Conservation (phyloP, 2,329 filamentous ascomycete genomes). For the Kalmusia sp. region DNA sequence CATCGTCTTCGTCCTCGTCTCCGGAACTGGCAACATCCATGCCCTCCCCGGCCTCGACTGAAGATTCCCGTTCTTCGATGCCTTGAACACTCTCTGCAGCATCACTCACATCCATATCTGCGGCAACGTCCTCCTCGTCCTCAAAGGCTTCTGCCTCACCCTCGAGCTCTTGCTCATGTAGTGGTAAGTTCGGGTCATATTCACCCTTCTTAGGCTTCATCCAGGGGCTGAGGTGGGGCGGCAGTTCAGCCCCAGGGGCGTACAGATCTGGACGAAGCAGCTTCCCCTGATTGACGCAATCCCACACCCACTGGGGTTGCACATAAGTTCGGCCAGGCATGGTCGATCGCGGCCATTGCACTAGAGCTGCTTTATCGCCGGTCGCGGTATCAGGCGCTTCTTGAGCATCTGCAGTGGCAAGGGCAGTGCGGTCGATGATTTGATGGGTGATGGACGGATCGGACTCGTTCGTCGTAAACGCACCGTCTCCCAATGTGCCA, state of each 20-base stretch:
- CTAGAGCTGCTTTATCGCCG: slow-evolving; percentile 53
- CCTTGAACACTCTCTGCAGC: slow-evolving; percentile 36
- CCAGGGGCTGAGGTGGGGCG: slow-evolving; percentile 95
- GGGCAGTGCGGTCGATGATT: slow-evolving; percentile 86
- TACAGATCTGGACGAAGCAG: slow-evolving; percentile 87
- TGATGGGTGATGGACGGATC: slow-evolving; percentile 95
- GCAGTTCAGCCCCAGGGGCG: slow-evolving; percentile 85
- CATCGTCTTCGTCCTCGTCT: slow-evolving; percentile 52
- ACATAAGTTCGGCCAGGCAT: slow-evolving; percentile 93
- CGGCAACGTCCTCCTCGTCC: slow-evolving; percentile 56
- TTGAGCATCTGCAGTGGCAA: slow-evolving; percentile 57
- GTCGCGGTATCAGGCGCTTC: slow-evolving; percentile 60
- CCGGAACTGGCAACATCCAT: slow-evolving; percentile 57
- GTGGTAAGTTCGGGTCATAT: slow-evolving; percentile 86
- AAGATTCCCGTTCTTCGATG: slow-evolving; percentile 48
- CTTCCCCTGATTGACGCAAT: slow-evolving; percentile 91
- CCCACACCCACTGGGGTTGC: slow-evolving; percentile 99
- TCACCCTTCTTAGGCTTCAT: slow-evolving; percentile 85
- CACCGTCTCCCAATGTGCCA: slow-evolving; percentile 84
- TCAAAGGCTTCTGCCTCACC: slow-evolving; percentile 79
- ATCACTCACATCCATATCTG: slow-evolving; percentile 50
- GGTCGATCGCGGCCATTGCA: slow-evolving; percentile 67
- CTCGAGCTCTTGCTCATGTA: slow-evolving; percentile 88
- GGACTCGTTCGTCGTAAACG: slow-evolving; percentile 87
- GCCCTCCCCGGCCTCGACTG: slow-evolving; percentile 56